These are phyloP conservation scores for Wickerhamiella slavikovae DNA, from an alignment of 805 yeast genomes.

Conservation along the genomic window DNA sequence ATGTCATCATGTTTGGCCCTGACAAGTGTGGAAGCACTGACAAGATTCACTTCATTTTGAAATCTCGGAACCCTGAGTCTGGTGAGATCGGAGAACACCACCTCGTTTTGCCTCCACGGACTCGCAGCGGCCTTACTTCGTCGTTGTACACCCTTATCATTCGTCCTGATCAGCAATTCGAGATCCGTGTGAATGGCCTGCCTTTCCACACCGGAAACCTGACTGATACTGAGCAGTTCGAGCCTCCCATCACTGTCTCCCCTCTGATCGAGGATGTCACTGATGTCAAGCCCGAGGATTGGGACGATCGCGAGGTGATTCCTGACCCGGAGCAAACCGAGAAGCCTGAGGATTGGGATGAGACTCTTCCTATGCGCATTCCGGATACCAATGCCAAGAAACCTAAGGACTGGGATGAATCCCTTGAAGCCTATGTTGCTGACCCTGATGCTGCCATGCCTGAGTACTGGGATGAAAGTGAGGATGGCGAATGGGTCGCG, in stretches of 20 bases:
- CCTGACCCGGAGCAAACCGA: constrained; percentile 42
- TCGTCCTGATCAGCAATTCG: constrained; percentile 43
- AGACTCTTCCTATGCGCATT: constrained; percentile 38
- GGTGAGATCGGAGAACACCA: constrained; percentile 50
- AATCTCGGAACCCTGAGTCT: constrained; percentile 32
- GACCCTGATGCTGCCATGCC: constrained; percentile 56
- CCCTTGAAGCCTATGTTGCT: constrained; percentile 31
- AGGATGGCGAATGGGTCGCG: constrained; percentile 71
- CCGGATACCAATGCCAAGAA: constrained; percentile 44
- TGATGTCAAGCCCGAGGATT: constrained; percentile 52
- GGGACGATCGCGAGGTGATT: constrained; percentile 55
- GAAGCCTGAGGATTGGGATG: constrained; percentile 81
- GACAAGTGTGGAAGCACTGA: constrained; percentile 72
- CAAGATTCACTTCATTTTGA: constrained; percentile 59
- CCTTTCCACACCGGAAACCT: constrained; percentile 51
- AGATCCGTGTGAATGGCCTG: constrained; percentile 67
- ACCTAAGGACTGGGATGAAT: constrained; percentile 71
- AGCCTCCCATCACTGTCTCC: constrained; percentile 55
- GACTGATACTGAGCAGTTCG: constrained; percentile 31
- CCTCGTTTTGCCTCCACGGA: constrained; percentile 44
- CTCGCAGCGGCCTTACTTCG: constrained; percentile 30
- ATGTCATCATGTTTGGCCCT: constrained; percentile 86
- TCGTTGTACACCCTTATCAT: constrained; percentile 62
- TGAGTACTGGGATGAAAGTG: constrained; percentile 72
- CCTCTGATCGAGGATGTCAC: constrained; percentile 32